Base-by-base conservation (phyloP, 129 eudicot species). In the Calendula officinalis region DNA sequence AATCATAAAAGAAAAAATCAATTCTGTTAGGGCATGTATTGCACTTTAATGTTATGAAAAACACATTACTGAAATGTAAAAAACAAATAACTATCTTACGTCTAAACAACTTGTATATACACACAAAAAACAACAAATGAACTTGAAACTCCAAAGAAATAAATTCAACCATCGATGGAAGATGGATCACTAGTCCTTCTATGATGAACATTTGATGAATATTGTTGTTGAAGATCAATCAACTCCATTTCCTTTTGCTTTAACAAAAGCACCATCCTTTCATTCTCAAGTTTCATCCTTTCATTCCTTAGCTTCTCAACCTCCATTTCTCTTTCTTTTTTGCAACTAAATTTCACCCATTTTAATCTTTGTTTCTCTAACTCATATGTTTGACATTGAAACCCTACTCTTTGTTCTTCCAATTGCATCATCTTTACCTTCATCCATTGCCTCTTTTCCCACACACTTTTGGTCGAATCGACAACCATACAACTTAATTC, bases 301-400 rank as follows among this genome's bases (percentile, higher is more conserved):
- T 90, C 97, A 38, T 82, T 86, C 4, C 48, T 67, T 3, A 90
- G 69, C 84, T 77, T 87, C 59, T 82, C 88, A 40, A 66, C 73
- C 75, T 86, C 95, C 94, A 90, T 84, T 59, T 86, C 95, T 57
- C 89, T 73, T 72, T 84, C 97, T 60, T 87, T 86, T 66, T 83
- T 82, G 69, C 82, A 60, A 61, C 94, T 77, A 65, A 79, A 90
- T 58, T 76, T 90, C 47, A 82, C 13, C 97, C 95, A 90, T 75
- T 84, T 82, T 72, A 87, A 35, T 63, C 87, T 76, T 48, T 77
- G 84, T 67, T 85, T 87, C 53, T 82, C 94, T 3, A 87, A 62
- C 36, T 87, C 94, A 58, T 82, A 84, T 3, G 88, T 75, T 44
- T 81, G 68, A 14, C 70, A 40, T 59, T 74, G 84, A n/a, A 66